phyloP scores from a whole-genome alignment of 2,329 filamentous ascomycete species.

The Pestalotiopsis sp. region DNA sequence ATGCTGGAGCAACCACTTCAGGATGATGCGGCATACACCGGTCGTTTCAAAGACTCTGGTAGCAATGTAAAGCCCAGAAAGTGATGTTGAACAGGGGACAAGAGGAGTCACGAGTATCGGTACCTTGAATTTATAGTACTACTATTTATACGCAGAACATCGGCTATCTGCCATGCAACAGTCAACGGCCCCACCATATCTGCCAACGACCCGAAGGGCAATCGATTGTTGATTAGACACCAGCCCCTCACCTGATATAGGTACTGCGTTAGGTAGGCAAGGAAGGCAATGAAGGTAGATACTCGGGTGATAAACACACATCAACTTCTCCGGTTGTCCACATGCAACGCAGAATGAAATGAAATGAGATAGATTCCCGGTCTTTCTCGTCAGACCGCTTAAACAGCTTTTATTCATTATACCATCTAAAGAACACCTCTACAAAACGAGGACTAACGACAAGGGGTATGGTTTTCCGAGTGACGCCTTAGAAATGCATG shows the following conservation, averaged over 20 bases:
- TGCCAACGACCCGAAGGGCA: background rate
- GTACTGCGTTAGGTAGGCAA: too few relatives aligned
- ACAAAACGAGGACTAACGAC: background rate
- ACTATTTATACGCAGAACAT: background rate
- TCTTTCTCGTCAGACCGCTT: background rate
- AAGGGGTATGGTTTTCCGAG: constrained; percentile 7
- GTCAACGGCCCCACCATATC: background rate
- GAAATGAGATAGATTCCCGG: background rate
- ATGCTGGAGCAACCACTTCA: background rate
- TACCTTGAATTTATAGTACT: background rate
- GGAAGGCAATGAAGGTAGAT: background rate
- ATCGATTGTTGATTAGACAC: background rate
- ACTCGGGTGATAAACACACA: too few relatives aligned
- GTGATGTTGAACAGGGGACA: too few relatives aligned
- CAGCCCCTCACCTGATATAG: background rate
- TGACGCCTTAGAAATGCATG: constrained; percentile 10
- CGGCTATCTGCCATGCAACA: constrained; percentile 1
- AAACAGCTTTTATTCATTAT: constrained; percentile 2
- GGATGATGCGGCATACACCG: background rate
- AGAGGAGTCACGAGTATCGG: background rate
- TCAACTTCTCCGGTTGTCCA: background rate
- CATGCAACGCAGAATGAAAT: background rate
- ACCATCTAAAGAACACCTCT: background rate
- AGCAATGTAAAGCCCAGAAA: background rate
- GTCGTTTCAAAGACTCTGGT: background rate